A percentile compares a stretch with the other conserved stretches of the same genome.
Evolutionary conservation across 768 basidiomycete genomes (phyloP).

Genomic region (Leccinum variicolor): DNA sequence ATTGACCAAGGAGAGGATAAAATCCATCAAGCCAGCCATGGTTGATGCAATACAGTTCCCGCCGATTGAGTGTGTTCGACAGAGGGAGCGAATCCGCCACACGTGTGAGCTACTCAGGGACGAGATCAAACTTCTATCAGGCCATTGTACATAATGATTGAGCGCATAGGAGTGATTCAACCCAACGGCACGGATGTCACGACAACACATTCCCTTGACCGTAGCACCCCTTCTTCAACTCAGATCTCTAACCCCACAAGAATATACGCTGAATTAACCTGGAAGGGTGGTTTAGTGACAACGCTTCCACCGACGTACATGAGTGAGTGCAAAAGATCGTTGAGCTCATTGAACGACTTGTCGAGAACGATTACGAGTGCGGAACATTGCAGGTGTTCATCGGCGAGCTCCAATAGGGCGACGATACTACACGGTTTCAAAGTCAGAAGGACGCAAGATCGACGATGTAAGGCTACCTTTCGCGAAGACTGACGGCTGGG

Average conservation of each 20-base stretch:
- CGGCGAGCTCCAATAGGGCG: conserved; percentile 82
- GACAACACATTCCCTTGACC: conserved; percentile 30
- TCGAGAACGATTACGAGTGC: conserved; percentile 80
- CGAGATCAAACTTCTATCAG: neutral
- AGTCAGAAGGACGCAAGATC: conserved; percentile 3
- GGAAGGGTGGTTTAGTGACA: conserved; percentile 76
- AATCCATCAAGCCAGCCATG: conserved; percentile 26
- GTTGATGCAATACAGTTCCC: neutral
- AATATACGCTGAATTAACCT: conserved; percentile 72
- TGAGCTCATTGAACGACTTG: conserved; percentile 64
- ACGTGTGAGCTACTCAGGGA: neutral
- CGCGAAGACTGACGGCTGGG: conserved; percentile 72
- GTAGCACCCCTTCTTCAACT: neutral
- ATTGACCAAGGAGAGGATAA: conserved; percentile 22
- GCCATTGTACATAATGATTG: conserved; percentile 11
- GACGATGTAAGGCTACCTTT: conserved; percentile 53
- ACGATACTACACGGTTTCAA: conserved; percentile 58
- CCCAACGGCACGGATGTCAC: conserved; percentile 22
- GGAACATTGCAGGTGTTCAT: conserved; percentile 75
- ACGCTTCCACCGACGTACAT: conserved; percentile 92
- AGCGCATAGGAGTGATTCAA: conserved; percentile 12
- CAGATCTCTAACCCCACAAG: conserved; percentile 86
- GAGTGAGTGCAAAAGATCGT: conserved; percentile 78
- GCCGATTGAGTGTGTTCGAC: neutral
- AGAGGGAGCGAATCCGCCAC: neutral